Evolutionary conservation across 164 flowering plant genomes (phyloP).

Genomic region (Vitis labrusca): DNA sequence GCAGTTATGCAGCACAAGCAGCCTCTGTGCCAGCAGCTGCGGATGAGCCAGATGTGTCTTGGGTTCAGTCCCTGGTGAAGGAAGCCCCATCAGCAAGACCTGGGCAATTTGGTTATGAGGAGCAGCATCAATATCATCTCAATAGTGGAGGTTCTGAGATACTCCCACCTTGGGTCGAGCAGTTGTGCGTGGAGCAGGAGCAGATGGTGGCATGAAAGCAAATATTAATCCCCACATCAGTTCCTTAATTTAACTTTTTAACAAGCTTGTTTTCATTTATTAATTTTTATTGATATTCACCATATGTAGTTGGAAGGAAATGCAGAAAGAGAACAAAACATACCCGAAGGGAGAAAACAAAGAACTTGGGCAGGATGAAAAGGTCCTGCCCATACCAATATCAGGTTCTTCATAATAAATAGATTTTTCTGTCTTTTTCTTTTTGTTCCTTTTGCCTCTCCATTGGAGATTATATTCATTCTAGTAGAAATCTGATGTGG

Average conservation of each 20-base stretch:
- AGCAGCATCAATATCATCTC: conserved; percentile 26
- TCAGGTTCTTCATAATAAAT: neutral
- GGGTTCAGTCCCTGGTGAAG: conserved; percentile 36
- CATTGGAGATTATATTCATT: too few species aligned
- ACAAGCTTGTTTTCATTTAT: conserved; percentile 11
- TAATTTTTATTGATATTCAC: conserved; percentile 9
- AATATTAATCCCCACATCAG: neutral
- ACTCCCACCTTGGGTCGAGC: conserved; percentile 37
- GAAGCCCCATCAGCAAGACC: conserved; percentile 19
- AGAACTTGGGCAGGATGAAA: conserved; percentile 17
- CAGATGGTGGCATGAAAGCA: conserved; percentile 32
- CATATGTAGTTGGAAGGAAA: conserved; percentile 7
- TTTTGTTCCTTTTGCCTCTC: neutral
- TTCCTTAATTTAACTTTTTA: conserved; percentile 1
- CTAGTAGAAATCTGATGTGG: too few species aligned
- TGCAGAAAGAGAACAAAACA: neutral
- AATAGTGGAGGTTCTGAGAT: conserved; percentile 23
- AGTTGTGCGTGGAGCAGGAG: conserved; percentile 46
- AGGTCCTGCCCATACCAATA: conserved; percentile 8
- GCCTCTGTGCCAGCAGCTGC: neutral
- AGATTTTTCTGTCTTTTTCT: neutral
- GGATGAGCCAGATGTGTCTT: conserved; percentile 33
- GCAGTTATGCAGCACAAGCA: neutral
- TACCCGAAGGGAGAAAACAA: neutral
- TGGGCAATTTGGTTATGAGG: conserved; percentile 11